Base-by-base conservation (phyloP, 2,329 filamentous ascomycete species). In the Tolypocladium nubicola region DNA sequence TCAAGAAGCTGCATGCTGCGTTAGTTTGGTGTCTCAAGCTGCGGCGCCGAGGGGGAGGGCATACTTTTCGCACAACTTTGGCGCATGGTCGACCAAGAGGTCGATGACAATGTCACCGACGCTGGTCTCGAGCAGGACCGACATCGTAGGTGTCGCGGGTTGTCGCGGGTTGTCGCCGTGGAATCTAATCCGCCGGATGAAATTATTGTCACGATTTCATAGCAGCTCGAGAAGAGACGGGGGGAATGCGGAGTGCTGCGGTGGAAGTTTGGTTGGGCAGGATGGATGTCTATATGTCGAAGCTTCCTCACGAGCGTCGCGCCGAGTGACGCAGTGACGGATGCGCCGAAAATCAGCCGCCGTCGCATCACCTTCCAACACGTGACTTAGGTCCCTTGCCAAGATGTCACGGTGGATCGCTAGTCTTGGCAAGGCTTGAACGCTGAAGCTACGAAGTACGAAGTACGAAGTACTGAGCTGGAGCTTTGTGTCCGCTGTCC, bases 31-130 rank as follows among this genome's bases (percentile, higher is more conserved):
- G 85, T 83, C 76, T 67, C n/a, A 3, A 5, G 14, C 2, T 19
- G 33, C 11, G 13, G 5, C 1, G 1, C 38, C 35, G 23, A 52
- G n/a, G 38, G 50, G 4, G 21, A 40, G n/a, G n/a, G 80, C 88
- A 79, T 78, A 95, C 90, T 97, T 99, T 76, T 97, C 89, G 78
- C 93, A 97, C 65, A 91, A 86, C 72, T 87, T 93, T 1, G 93
- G 94, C 45, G 90, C 89, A 69, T 93, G 89, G 64, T 96, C 89
- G 55, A 94, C 85, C 60, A 96, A 78, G 30, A 99, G 81, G 71
- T 99, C 93, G 66, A 97, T 91, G 62, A 96, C 93, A 67, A 99
- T 88, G 72, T 99, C 94, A 67, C 93, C 93, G 1, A 87, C 83
- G 58, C 88, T 96, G 39, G 94, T 97, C 75, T 99, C 93, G 54